Base-by-base conservation (phyloP, 768 basidiomycete genomes). In the Crucibulum laeve region DNA sequence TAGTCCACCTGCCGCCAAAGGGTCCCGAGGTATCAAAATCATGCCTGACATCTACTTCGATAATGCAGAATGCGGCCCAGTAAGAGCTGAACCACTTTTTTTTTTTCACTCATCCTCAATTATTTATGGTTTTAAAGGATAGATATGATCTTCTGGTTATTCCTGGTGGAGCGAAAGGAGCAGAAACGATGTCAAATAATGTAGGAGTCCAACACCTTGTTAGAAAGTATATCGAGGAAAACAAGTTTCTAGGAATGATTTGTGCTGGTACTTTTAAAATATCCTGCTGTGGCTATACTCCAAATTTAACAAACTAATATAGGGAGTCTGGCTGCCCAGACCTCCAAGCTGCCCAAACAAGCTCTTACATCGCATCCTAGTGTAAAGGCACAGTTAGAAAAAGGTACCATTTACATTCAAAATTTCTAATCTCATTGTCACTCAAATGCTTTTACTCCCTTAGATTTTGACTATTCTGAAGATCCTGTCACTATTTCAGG, bases 331-430 rank as follows among this genome's bases (percentile, higher is more conserved):
- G 75, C 78, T 21, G 89, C 89, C 0, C 67, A 80, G 45, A 76
- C 76, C 0, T 70, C 87, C 0, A 68, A 68, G 7, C 70, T 91
- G 4, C 73, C 78, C 0, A 71, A 55, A 41, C 85, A 87, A 49
- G 74, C 76, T 3, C 47, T 91, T 35, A 91, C 89, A 23, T 91
- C 89, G 13, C 88, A 91, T 53, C 88, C 89, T 0, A 77, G 78
- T 40, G 79, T 91, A 40, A 79, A 77, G 52, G 53, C 62, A 3
- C 60, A 77, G 7, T 69, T 91, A n/a, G 76, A 77, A 41, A 58
- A 69, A 11, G 63, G 87, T 82, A 41, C 24, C 67, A 19, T 42
- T 35, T 23, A 33, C 40, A 17, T 42, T 5, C 4, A 22, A 19
- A 19, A 24, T 35, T 47, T 25, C 44, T 23, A 28, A n/a, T 43